Conservation (phyloP, 768 basidiomycete genomes). For the Pholiota microspora region DNA sequence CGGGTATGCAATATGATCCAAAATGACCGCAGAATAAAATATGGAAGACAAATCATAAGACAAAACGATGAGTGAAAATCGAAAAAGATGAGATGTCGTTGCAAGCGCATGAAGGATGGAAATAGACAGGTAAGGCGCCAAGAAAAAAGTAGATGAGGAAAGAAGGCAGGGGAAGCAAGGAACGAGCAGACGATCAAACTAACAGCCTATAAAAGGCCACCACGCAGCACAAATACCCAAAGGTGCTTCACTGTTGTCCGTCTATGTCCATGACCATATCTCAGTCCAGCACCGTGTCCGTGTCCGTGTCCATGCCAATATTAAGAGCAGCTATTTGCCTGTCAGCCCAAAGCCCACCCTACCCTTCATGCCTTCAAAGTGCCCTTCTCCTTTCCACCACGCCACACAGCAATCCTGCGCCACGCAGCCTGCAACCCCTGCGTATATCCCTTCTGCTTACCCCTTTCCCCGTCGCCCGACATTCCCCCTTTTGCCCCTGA, state of each 20-base stretch:
- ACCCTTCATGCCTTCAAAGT: neutral
- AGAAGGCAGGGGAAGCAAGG: neutral
- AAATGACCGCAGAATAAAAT: too few species aligned
- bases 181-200: too few species aligned
- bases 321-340: too few species aligned
- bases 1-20: too few species aligned
- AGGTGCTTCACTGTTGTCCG: neutral
- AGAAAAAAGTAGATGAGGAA: neutral
- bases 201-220: neutral
- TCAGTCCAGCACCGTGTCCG: neutral
- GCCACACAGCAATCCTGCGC: conserved; percentile 1
- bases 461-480: too few species aligned
- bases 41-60: too few species aligned
- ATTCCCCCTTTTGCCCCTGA: neutral
- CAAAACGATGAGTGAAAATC: too few species aligned
- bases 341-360: too few species aligned
- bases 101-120: neutral
- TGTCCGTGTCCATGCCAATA: neutral
- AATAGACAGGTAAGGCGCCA: neutral
- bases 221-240: neutral
- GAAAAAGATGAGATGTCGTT: neutral
- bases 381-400: neutral
- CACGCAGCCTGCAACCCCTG: neutral
- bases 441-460: neutral
- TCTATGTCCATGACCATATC: neutral